phyloP scores from a whole-genome alignment of 2,329 filamentous ascomycete genomes.

The Cercospora canescens region DNA sequence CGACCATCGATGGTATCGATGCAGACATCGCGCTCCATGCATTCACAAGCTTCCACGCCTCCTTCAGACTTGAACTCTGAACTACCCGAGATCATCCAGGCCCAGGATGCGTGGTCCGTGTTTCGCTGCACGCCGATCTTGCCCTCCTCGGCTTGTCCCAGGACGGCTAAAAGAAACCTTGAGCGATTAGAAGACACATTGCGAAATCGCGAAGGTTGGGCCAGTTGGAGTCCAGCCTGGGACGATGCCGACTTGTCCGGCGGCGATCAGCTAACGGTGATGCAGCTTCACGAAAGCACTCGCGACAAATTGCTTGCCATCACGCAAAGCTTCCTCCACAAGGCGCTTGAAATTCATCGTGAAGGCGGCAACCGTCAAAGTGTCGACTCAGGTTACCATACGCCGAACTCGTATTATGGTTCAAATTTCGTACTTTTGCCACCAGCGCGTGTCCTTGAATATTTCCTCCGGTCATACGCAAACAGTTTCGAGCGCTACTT shows the following conservation, averaged over 20 bases:
- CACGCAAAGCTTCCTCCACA: constrained; percentile 69
- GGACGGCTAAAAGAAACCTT: constrained; percentile 52
- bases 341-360: constrained; percentile 67
- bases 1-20: constrained; percentile 39
- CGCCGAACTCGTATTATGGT: constrained; percentile 50
- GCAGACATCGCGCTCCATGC: constrained; percentile 20
- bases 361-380: constrained; percentile 34
- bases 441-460: constrained; percentile 65
- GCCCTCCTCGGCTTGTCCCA: constrained; percentile 51
- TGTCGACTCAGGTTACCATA: constrained; percentile 35
- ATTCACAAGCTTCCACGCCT: constrained; percentile 17
- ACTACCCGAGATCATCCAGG: constrained; percentile 50
- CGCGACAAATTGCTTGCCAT: constrained; percentile 71
- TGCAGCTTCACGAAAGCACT: constrained; percentile 55
- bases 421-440: constrained; percentile 67
- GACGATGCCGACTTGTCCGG: constrained; percentile 50
- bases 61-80: constrained; percentile 35
- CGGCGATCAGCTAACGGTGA: constrained; percentile 49
- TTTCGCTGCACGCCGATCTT: constrained; percentile 54
- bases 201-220: constrained; percentile 54
- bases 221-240: constrained; percentile 52
- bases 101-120: constrained; percentile 54
- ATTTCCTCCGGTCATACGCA: constrained; percentile 66
- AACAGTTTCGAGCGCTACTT: constrained; percentile 68
- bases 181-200: constrained; percentile 54